Evolutionary conservation across 2,329 filamentous ascomycete genomes (phyloP).

Genomic region (Aureobasidium melanogenum): DNA sequence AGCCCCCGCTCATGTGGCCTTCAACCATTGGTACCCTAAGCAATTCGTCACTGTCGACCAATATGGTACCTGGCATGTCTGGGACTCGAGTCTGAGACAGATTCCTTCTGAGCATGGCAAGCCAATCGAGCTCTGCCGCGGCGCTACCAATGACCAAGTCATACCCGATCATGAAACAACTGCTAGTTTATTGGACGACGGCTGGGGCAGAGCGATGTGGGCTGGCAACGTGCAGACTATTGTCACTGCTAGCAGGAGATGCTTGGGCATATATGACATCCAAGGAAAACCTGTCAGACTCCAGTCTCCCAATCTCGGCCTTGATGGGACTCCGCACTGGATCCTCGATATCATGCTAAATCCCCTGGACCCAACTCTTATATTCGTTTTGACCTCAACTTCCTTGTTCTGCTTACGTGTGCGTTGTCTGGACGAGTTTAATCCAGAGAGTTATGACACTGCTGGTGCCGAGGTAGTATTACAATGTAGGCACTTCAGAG

Average conservation of each 20-base stretch:
- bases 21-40: constrained; percentile 52
- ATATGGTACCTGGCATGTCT: constrained; percentile 58
- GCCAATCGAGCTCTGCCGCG: constrained; percentile 2
- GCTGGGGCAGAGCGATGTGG: constrained; percentile 45
- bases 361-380: constrained; percentile 37
- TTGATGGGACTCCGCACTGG: constrained; percentile 30
- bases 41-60: constrained; percentile 60
- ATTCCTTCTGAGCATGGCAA: background rate
- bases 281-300: constrained; percentile 17
- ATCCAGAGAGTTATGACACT: constrained; percentile 16
- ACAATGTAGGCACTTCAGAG: constrained; percentile 47
- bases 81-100: constrained; percentile 35
- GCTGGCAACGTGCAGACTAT: constrained; percentile 38
- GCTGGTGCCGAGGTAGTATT: constrained; percentile 32
- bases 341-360: constrained; percentile 51
- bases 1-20: constrained; percentile 54
- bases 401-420: constrained; percentile 44
- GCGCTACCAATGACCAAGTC: background rate
- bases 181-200: constrained; percentile 32
- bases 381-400: constrained; percentile 51
- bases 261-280: constrained; percentile 29
- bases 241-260: constrained; percentile 43
- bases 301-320: constrained; percentile 21
- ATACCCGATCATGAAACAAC: constrained; percentile 25
- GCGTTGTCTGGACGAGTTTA: constrained; percentile 21